Percentiles rank a stretch among this genome's conserved stretches.
Conservation (phyloP, 2,329 filamentous ascomycete species). For the Magnaporthales sp. region DNA sequence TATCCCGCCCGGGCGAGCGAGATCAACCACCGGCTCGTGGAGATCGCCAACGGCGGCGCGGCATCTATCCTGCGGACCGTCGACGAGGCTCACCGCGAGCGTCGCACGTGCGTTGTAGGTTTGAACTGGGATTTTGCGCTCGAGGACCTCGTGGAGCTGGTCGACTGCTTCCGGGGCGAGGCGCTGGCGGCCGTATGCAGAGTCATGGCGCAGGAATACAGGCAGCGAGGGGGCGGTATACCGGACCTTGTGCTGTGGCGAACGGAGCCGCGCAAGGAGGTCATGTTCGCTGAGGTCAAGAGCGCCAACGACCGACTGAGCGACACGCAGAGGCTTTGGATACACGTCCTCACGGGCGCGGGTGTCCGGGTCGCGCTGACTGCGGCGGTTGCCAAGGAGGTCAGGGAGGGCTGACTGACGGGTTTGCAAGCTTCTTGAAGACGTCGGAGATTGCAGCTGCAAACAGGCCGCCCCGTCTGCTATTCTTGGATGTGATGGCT, state of each 20-base stretch:
- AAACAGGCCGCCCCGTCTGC: neutral
- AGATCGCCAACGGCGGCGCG: constrained; percentile 78
- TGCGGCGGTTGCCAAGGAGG: constrained; percentile 48
- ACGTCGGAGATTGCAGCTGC: neutral
- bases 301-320: constrained; percentile 87
- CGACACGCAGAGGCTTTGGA: constrained; percentile 94
- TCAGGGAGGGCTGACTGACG: constrained; percentile 20
- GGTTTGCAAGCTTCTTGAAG: neutral
- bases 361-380: constrained; percentile 81
- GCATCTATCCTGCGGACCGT: constrained; percentile 57
- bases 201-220: constrained; percentile 93
- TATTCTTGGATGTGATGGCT: neutral
- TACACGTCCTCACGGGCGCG: constrained; percentile 80
- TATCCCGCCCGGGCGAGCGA: constrained; percentile 78
- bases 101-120: constrained; percentile 78
- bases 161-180: constrained; percentile 66
- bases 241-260: constrained; percentile 92
- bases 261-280: constrained; percentile 18
- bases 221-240: constrained; percentile 74
- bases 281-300: constrained; percentile 72
- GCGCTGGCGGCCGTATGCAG: constrained; percentile 81
- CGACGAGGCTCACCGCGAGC: constrained; percentile 58
- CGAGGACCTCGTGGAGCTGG: constrained; percentile 71
- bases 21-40: constrained; percentile 78
- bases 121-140: constrained; percentile 84